phyloP scores from a whole-genome alignment of 2,329 filamentous ascomycete genomes.

The Phyllosticta capitalensis region DNA sequence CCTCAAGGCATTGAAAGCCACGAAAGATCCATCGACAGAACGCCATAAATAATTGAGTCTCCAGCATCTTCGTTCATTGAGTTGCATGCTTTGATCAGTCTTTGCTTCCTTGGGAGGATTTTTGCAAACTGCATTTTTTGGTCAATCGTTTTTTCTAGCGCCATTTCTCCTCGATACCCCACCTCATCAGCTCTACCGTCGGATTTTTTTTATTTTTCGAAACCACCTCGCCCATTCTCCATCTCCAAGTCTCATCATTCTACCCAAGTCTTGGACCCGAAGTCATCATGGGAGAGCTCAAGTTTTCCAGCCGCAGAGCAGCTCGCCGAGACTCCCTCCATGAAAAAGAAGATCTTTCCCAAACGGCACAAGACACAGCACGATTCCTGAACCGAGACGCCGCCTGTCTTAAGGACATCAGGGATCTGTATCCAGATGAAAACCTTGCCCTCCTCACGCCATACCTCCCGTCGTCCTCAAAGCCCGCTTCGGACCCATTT shows the following conservation, averaged over 20 bases:
- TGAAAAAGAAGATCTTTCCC: constrained; percentile 12
- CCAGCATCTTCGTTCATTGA: not conserved
- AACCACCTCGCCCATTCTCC: not conserved
- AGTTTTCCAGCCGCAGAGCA: constrained; percentile 12
- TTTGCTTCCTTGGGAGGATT: not conserved
- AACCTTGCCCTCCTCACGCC: constrained; percentile 39
- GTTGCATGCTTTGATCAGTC: not conserved
- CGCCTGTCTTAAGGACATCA: not conserved
- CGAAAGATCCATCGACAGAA: not conserved
- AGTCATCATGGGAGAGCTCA: constrained; percentile 19
- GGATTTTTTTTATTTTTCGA: not conserved
- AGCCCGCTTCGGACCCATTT: constrained; percentile 54
- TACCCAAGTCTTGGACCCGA: not conserved
- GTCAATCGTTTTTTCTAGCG: not conserved
- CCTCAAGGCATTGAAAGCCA: not conserved
- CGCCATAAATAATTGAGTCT: not conserved
- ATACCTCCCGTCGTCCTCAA: constrained; percentile 51
- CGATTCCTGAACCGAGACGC: constrained; percentile 3
- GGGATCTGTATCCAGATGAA: not conserved
- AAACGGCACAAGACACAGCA: constrained; percentile 18
- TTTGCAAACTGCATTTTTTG: not conserved
- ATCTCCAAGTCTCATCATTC: constrained; percentile 1
- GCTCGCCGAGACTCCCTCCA: constrained; percentile 2
- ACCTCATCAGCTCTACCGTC: not conserved
- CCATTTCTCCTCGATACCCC: not conserved